Percentiles rank a stretch among this genome's conserved stretches.
Conservation (phyloP, 2,329 filamentous ascomycete genomes). For the Xylaria sp. region DNA sequence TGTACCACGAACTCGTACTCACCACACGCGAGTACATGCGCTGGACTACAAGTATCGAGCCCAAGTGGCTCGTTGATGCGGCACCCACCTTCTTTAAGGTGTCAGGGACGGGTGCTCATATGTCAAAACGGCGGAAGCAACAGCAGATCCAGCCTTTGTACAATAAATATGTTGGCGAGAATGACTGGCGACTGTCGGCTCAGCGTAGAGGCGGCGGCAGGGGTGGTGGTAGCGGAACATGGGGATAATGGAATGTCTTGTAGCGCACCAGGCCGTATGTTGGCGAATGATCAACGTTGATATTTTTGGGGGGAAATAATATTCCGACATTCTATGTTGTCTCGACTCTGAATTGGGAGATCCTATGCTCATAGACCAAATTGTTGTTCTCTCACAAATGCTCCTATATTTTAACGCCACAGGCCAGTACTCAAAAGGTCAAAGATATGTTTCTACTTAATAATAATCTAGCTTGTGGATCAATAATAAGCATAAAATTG, state of each 20-base stretch:
- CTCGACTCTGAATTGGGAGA: background rate
- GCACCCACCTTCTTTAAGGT: background rate
- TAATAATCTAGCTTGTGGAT: too few species aligned
- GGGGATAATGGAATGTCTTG: background rate
- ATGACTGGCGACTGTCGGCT: background rate
- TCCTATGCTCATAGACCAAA: background rate
- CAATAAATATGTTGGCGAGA: background rate
- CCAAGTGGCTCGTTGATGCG: constrained; percentile 85
- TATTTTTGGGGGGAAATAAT: background rate
- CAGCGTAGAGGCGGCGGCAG: background rate
- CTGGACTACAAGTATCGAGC: constrained; percentile 89
- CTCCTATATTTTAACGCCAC: too few species aligned
- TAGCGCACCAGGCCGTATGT: background rate
- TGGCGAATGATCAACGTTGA: background rate
- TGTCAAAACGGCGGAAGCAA: background rate
- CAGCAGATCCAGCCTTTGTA: background rate
- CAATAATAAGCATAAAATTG: too few species aligned
- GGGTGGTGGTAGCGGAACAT: background rate
- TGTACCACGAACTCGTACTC: constrained; percentile 89
- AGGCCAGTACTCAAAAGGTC: too few species aligned
- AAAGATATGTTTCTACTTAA: too few species aligned
- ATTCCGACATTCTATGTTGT: background rate
- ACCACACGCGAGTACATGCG: constrained; percentile 99
- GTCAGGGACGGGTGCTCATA: background rate
- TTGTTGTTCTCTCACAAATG: too few species aligned